These are phyloP conservation scores for Candida sanyaensis DNA, from an alignment of 1,139 yeast species.

Conservation along the genomic window DNA sequence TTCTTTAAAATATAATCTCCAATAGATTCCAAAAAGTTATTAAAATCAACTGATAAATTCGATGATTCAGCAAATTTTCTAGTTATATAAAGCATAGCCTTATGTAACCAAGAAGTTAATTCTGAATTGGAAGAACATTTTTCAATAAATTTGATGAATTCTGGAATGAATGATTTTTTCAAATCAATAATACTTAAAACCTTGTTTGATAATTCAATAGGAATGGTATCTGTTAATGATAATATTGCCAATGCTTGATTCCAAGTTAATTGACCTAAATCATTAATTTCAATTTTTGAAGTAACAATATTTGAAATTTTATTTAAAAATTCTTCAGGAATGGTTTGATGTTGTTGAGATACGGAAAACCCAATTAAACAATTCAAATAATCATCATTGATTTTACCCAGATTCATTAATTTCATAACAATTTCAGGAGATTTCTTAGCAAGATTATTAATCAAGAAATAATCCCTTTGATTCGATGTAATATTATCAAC, in stretches of 20 bases:
- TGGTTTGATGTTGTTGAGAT: conserved; percentile 5
- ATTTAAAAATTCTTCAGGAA: conserved; percentile 9
- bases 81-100: conserved; percentile 60
- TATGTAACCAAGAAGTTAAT: conserved; percentile 41
- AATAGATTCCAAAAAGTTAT: conserved; percentile 23
- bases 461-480: conserved; percentile 21
- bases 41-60: conserved; percentile 33
- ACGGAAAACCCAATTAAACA: conserved; percentile 26
- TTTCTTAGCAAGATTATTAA: conserved; percentile 21
- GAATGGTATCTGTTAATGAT: not conserved
- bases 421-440: conserved; percentile 15
- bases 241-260: conserved; percentile 13
- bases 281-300: conserved; percentile 12
- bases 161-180: conserved; percentile 25
- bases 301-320: conserved; percentile 9
- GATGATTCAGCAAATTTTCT: conserved; percentile 59
- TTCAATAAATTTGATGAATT: conserved; percentile 24
- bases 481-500: conserved; percentile 17
- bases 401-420: conserved; percentile 15
- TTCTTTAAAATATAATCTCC: conserved; percentile 17
- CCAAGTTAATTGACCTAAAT: conserved; percentile 15
- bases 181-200: conserved; percentile 15
- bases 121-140: conserved; percentile 3
- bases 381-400: conserved; percentile 21
- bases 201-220: not conserved